Base-by-base conservation (phyloP, 2,329 filamentous ascomycete species). In the Sporothrix pseudoabietina region DNA sequence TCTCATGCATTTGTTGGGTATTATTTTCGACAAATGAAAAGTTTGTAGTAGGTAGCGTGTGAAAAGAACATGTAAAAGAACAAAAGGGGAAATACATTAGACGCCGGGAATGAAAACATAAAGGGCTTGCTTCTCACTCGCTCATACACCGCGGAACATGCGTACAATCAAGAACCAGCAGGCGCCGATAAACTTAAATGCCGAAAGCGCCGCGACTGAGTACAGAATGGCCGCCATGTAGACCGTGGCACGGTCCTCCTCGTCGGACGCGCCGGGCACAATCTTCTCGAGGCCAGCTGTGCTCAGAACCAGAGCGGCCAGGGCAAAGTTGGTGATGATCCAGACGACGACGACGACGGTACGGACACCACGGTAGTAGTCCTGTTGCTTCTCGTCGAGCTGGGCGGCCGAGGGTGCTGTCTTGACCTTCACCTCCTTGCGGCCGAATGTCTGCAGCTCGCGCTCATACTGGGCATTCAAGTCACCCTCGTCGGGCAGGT, bases 331-430 rank as follows among this genome's bases (percentile, higher is more conserved):
- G 79, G 91, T 94, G 78, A 98, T 93, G 87, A 99, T 97, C 96
- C 96, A 99, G 77, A 92, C 90, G 69, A 98, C 85, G 41, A 99
- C 96, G 77, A 98, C 94, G 39, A 93, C 89, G 26, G 93, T 97
- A 75, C 96, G 90, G 81, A 99, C 97, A 77, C 94, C 96, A 78
- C 94, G 94, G 87, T 99, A 99, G 83, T 98, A 99, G 81, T 99
- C 96, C 85, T 98, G 94, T 82, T 99, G 95, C 79, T 92, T 93
- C 80, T 98, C 94, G 49, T 89, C 86, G 61, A 87, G 83, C 77
- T 89, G 85, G 0, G 84, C 80, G 0, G 87, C 80, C 0, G 85
- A 86, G 0, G 88, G 87, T 0, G 85, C 78, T 78, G 89, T 90
- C 82, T 91, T 90, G 75, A 94, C 90, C 76, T 91, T 89, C 39